phyloP scores from a whole-genome alignment of 2,329 filamentous ascomycete species.

The Neofusicoccum ribis region DNA sequence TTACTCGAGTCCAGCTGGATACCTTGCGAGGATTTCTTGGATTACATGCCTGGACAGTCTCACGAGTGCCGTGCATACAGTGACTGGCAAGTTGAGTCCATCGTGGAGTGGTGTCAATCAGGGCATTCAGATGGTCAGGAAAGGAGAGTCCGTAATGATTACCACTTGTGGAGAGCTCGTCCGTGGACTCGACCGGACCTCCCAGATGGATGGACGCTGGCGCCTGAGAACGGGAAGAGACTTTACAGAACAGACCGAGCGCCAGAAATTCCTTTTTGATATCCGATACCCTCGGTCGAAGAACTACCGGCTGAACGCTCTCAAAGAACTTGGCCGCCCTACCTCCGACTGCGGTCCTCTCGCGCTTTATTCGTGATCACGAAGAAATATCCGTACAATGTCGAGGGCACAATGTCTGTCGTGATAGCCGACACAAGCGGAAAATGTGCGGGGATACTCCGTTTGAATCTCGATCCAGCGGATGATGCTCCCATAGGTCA shows the following conservation, averaged over 20 bases:
- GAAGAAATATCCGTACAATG: not conserved
- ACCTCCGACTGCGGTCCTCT: not conserved
- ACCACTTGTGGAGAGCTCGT: too few relatives aligned
- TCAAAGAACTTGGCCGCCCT: not conserved
- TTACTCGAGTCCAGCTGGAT: too few relatives aligned
- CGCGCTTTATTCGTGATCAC: not conserved
- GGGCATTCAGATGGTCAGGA: too few relatives aligned
- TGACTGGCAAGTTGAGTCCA: too few relatives aligned
- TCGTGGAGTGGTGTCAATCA: too few relatives aligned
- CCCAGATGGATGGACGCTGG: too few relatives aligned
- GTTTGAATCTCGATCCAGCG: not conserved
- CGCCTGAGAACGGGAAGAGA: too few relatives aligned
- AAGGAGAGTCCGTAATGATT: too few relatives aligned
- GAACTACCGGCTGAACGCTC: not conserved
- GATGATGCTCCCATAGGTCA: not conserved
- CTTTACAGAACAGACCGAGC: too few relatives aligned
- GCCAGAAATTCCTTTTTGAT: not conserved
- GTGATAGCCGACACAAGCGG: not conserved
- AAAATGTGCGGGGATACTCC: not conserved
- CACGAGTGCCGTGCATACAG: not conserved
- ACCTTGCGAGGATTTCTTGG: too few relatives aligned
- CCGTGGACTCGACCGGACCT: too few relatives aligned
- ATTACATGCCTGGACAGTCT: too few relatives aligned
- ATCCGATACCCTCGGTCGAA: not conserved
- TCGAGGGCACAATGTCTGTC: not conserved